A percentile compares a stretch with the other conserved stretches of the same genome.
Evolutionary conservation across 1,139 yeast species (phyloP).

Genomic region (Insectozyma bohioensis): DNA sequence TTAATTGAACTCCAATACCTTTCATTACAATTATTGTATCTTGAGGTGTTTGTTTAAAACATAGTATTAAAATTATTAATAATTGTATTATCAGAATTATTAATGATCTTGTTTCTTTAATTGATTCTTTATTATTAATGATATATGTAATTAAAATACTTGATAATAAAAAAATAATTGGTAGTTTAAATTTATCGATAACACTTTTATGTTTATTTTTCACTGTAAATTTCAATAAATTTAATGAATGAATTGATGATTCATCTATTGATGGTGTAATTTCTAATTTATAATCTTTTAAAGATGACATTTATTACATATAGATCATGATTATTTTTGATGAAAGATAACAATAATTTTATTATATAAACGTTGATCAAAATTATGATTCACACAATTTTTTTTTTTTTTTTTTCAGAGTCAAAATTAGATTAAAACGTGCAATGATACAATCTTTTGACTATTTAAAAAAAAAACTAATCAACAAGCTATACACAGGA

Average conservation of each 20-base stretch:
- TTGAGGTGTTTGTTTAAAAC: slow-evolving; percentile 25
- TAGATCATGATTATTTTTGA: slow-evolving; percentile 1
- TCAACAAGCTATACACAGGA: no score
- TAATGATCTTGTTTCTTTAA: neutral
- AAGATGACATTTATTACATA: slow-evolving; percentile 28
- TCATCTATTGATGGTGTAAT: slow-evolving; percentile 23
- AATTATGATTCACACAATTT: no score
- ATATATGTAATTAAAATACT: slow-evolving; percentile 5
- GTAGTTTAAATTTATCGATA: slow-evolving; percentile 4
- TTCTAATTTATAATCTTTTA: slow-evolving; percentile 31
- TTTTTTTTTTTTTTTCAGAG: neutral
- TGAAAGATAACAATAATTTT: no score
- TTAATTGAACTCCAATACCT: slow-evolving; percentile 38
- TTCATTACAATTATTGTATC: slow-evolving; percentile 37
- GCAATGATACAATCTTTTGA: neutral
- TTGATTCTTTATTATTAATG: slow-evolving; percentile 1
- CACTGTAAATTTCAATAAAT: slow-evolving; percentile 18
- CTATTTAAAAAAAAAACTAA: neutral
- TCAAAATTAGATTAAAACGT: neutral
- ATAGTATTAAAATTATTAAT: slow-evolving; percentile 11
- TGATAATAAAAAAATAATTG: slow-evolving; percentile 3
- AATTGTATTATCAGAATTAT: neutral
- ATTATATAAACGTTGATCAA: no score
- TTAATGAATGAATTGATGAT: slow-evolving; percentile 8
- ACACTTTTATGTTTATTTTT: slow-evolving; percentile 8